phyloP scores from a whole-genome alignment of 192 early-diverging fungal species.

The Thoreauomyces humboldtii region DNA sequence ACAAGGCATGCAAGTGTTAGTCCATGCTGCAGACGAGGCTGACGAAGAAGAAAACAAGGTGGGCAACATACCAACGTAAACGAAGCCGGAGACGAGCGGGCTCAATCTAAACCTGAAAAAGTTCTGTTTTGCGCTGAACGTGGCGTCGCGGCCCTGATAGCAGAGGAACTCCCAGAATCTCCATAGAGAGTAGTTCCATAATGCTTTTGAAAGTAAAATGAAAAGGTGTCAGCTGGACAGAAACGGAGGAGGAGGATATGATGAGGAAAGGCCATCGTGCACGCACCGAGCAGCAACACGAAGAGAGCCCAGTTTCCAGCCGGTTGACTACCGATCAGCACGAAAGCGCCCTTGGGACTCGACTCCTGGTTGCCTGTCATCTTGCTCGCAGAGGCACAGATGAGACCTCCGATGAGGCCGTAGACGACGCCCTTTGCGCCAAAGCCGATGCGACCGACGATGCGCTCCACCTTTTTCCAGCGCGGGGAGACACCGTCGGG shows the following conservation, averaged over 20 bases:
- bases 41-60: slow-evolving; percentile 22
- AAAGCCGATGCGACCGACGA: slow-evolving; percentile 50
- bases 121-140: slow-evolving; percentile 32
- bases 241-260: background rate
- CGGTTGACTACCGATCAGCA: slow-evolving; percentile 36
- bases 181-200: slow-evolving; percentile 47
- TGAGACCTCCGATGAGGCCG: slow-evolving; percentile 47
- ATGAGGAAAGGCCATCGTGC: background rate
- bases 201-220: background rate
- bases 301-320: slow-evolving; percentile 36
- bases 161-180: slow-evolving; percentile 46
- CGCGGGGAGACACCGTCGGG: slow-evolving; percentile 12
- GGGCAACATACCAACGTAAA: too few species aligned
- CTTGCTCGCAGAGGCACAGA: slow-evolving; percentile 34
- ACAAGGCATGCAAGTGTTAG: slow-evolving; percentile 2
- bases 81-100: slow-evolving; percentile 42
- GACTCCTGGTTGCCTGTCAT: slow-evolving; percentile 24
- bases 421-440: slow-evolving; percentile 52
- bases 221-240: background rate
- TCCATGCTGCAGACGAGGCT: slow-evolving; percentile 24
- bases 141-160: slow-evolving; percentile 43
- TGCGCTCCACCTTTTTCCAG: background rate
- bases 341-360: slow-evolving; percentile 42
- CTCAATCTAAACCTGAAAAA: slow-evolving; percentile 45
- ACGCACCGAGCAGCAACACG: slow-evolving; percentile 36